Base-by-base conservation (phyloP, 192 early-diverging fungal genomes). In the Entophlyctis helioformis region DNA sequence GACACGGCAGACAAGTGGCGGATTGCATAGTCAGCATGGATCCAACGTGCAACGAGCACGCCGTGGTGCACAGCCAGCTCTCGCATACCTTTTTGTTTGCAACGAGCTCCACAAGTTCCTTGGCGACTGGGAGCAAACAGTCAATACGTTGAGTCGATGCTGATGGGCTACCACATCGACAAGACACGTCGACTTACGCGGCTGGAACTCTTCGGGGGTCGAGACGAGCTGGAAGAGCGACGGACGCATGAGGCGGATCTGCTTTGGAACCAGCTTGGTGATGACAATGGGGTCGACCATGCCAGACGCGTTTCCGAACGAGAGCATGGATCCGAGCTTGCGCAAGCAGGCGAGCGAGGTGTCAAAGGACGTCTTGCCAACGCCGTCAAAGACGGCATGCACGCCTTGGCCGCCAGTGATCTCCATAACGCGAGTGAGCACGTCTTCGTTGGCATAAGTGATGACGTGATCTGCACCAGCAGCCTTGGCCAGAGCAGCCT, bases 261-360 rank as follows among this genome's bases (percentile, higher is more conserved):
- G 83, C 46, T 87, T 84, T 34, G 78, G 64, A 0, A 74, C 32
- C 21, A 96, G 64, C 15, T 62, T 62, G 42, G 60, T 53, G 21
- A 76, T 69, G 33, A 72, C 71, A 19, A 80, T 45, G 41, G 60
- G 50, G 23, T 62, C 63, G 10, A 71, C 78, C 13, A 76, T 67
- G 1, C 92, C 91, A 28, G 84, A 85, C 3, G 87, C 80, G 54
- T 90, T 90, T 25, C 93, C 93, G 74, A 89, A 96, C 2, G 80
- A 83, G 37, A 91, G 68, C 50, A 94, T 51, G 26, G 63, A 66
- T 16, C 88, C 90, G 10, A 80, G 58, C 23, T 73, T 66, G 11
- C 78, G 63, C 35, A 81, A 46, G 19, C 68, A 79, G 12, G 70
- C 59, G 8, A 92, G 56, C 13, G 81, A 82, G 3, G 63, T 67